Conservation (phyloP, 768 basidiomycete genomes). For the Mycena metata region DNA sequence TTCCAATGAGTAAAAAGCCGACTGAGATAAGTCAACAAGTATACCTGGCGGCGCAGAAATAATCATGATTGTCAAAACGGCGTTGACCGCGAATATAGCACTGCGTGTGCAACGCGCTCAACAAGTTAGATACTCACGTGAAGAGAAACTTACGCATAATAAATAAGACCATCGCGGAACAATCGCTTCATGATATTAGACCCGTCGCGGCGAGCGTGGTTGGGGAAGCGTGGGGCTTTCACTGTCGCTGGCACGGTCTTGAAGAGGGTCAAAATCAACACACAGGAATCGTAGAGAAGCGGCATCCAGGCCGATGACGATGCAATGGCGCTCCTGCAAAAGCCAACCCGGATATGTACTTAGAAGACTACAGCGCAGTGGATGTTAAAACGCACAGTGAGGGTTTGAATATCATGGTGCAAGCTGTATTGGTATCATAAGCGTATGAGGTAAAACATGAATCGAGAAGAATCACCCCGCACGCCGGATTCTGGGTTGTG, state of each 20-base stretch:
- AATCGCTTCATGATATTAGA: constrained; percentile 58
- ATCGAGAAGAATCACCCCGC: constrained; percentile 42
- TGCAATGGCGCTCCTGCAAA: constrained; percentile 52
- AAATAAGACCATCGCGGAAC: constrained; percentile 61
- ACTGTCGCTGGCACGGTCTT: constrained; percentile 49
- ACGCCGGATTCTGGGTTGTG: constrained; percentile 56
- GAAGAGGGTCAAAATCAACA: constrained; percentile 55
- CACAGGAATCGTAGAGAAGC: constrained; percentile 61
- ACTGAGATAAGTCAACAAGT: neutral
- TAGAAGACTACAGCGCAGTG: neutral
- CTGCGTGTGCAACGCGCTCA: constrained; percentile 40
- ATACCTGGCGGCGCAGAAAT: constrained; percentile 52
- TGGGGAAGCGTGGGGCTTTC: neutral
- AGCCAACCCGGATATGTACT: no score
- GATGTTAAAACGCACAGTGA: constrained; percentile 47
- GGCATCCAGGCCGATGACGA: constrained; percentile 67
- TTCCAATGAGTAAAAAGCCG: neutral
- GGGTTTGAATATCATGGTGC: constrained; percentile 58
- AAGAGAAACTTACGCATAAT: constrained; percentile 53
- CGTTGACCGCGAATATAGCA: constrained; percentile 59
- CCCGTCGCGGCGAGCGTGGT: constrained; percentile 29
- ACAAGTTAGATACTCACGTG: neutral
- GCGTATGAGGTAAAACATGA: neutral
- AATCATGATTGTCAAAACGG: constrained; percentile 62
- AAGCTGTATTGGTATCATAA: constrained; percentile 46